Percentiles rank a stretch among this genome's conserved stretches.
Evolutionary conservation across 78 protist species (phyloP).

Genomic region (Tieghemostelium lacteum): DNA sequence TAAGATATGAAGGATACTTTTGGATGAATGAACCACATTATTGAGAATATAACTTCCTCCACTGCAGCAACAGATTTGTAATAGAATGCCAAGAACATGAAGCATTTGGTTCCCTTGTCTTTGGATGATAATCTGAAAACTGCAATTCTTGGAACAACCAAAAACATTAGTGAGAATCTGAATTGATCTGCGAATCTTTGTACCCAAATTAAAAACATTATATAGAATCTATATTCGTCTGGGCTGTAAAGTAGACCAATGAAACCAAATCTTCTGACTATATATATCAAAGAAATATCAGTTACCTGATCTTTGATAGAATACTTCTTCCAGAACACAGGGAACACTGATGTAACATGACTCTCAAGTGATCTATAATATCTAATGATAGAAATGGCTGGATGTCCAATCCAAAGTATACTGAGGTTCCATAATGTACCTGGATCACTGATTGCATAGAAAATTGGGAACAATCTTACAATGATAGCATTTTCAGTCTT

Average conservation of each 20-base stretch:
- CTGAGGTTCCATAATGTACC: not conserved
- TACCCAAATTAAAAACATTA: not conserved
- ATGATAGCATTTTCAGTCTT: not conserved
- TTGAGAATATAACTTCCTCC: not conserved
- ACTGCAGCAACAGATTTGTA: not conserved
- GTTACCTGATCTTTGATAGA: not conserved
- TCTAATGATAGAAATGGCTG: conserved; percentile 25
- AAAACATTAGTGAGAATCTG: not conserved
- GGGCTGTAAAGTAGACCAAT: not conserved
- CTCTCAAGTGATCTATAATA: not conserved
- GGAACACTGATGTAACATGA: conserved; percentile 21
- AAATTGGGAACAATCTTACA: conserved; percentile 44
- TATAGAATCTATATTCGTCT: conserved; percentile 10
- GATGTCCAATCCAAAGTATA: conserved; percentile 53
- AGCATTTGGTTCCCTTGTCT: conserved; percentile 4
- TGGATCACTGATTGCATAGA: not conserved
- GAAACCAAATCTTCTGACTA: conserved; percentile 32
- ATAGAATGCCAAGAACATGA: conserved; percentile 18
- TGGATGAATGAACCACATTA: conserved; percentile 49
- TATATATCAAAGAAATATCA: conserved; percentile 32
- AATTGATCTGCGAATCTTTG: not conserved
- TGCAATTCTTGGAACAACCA: conserved; percentile 32
- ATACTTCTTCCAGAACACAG: conserved; percentile 46
- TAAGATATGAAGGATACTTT: conserved; percentile 39
- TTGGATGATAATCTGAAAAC: not conserved